Percentiles rank a stretch among this genome's conserved stretches.
Evolutionary conservation across 2,329 filamentous ascomycete genomes (phyloP).

Genomic region (Clonostachys chloroleuca): DNA sequence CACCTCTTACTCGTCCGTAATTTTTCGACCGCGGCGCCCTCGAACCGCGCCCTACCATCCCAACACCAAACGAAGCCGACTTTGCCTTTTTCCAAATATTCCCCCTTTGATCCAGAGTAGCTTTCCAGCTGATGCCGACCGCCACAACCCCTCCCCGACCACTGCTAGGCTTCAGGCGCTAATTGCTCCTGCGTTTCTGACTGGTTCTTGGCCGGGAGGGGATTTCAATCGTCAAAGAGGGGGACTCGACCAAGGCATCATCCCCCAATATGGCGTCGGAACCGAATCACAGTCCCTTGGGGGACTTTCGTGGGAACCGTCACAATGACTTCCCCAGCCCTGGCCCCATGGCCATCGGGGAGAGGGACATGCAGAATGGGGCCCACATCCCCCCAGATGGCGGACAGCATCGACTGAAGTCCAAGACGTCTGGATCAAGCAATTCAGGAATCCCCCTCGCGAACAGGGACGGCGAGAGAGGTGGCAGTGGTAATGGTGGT

Average conservation of each 20-base stretch:
- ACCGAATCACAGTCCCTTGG: too few relatives aligned
- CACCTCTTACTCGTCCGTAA: too few relatives aligned
- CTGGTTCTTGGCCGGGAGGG: conserved; percentile 16
- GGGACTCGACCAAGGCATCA: too few relatives aligned
- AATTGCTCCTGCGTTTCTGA: conserved; percentile 11
- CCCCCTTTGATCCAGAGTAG: too few relatives aligned
- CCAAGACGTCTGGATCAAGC: conserved; percentile 25
- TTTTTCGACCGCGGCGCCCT: too few relatives aligned
- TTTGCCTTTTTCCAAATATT: too few relatives aligned
- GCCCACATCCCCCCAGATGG: conserved; percentile 25
- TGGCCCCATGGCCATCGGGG: too few relatives aligned
- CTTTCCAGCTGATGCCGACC: conserved; percentile 27
- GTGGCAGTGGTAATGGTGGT: background rate
- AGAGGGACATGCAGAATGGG: conserved; percentile 20
- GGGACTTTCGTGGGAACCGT: too few relatives aligned
- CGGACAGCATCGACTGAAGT: conserved; percentile 19
- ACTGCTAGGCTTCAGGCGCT: conserved; percentile 22
- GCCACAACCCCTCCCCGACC: conserved; percentile 20
- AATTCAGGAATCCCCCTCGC: conserved; percentile 19
- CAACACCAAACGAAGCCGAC: too few relatives aligned
- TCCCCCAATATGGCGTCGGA: too few relatives aligned
- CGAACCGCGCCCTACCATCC: too few relatives aligned
- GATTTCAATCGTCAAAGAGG: background rate
- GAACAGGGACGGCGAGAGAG: conserved; percentile 2
- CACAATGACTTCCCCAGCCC: too few relatives aligned